These are phyloP conservation scores for Globisporangium parvum DNA, from an alignment of 352 stramenopile genomes.

Conservation along the genomic window DNA sequence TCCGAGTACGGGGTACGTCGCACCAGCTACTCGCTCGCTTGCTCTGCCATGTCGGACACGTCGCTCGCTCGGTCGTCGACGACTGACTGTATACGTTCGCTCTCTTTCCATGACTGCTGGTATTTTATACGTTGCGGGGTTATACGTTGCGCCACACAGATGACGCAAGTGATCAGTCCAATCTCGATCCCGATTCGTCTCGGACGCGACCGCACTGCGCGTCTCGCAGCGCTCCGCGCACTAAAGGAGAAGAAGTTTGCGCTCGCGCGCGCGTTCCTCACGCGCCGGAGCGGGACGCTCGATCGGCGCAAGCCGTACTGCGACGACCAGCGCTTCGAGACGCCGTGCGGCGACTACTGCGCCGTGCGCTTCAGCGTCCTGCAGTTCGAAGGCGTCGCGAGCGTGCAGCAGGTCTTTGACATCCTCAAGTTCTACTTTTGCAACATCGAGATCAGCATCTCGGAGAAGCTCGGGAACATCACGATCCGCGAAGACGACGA, in stretches of 20 bases:
- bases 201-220: not conserved
- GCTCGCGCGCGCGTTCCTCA: conserved; percentile 20
- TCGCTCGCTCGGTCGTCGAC: no score
- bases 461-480: conserved; percentile 55
- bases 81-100: not conserved
- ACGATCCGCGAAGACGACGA: conserved; percentile 73
- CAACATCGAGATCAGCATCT: conserved; percentile 70
- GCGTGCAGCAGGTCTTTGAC: conserved; percentile 46
- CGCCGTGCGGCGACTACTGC: conserved; percentile 37
- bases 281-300: conserved; percentile 11
- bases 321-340: conserved; percentile 36
- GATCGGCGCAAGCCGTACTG: conserved; percentile 20
- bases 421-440: conserved; percentile 40
- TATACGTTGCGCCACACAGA: not conserved
- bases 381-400: conserved; percentile 31
- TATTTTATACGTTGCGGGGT: not conserved
- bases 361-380: conserved; percentile 43
- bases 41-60: not conserved
- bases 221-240: conserved; percentile 6
- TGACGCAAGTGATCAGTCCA: conserved; percentile 12
- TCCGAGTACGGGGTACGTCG: conserved; percentile 18
- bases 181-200: conserved; percentile 4
- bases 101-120: not conserved
- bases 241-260: conserved; percentile 24
- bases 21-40: not conserved